Evolutionary conservation across 2,329 filamentous ascomycete species (phyloP).

Genomic region (Phoma sp.): DNA sequence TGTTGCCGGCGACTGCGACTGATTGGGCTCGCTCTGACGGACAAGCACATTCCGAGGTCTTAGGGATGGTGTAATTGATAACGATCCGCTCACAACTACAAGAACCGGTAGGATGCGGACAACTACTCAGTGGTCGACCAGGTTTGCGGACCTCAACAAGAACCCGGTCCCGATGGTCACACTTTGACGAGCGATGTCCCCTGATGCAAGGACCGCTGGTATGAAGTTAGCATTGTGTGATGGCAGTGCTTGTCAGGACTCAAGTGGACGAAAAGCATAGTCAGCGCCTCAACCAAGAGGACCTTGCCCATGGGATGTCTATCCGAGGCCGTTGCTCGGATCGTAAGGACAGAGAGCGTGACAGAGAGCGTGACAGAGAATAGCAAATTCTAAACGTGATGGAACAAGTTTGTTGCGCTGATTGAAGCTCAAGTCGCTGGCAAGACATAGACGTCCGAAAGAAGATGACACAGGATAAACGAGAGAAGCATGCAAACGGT

Average conservation of each 20-base stretch:
- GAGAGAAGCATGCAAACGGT: neutral
- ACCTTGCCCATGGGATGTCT: neutral
- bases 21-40: slow-evolving; percentile 40
- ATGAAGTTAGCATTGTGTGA: slow-evolving; percentile 18
- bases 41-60: slow-evolving; percentile 49
- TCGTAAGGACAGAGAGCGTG: neutral
- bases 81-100: slow-evolving; percentile 70
- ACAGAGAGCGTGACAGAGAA: neutral
- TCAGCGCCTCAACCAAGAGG: neutral
- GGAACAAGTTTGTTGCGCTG: neutral
- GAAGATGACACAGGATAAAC: neutral
- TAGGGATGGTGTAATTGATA: slow-evolving; percentile 52
- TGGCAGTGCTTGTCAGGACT: neutral
- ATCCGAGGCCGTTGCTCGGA: neutral
- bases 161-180: slow-evolving; percentile 71
- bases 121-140: slow-evolving; percentile 72
- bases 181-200: slow-evolving; percentile 78
- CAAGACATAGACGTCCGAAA: neutral
- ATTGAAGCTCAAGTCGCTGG: neutral
- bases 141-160: slow-evolving; percentile 76
- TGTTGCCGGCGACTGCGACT: slow-evolving; percentile 29
- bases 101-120: slow-evolving; percentile 68
- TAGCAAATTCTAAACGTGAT: neutral
- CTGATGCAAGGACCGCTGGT: slow-evolving; percentile 75
- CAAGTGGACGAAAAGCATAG: neutral